Conservation (phyloP, 257 asterid genomes). For the Craterostigma plantagineum region DNA sequence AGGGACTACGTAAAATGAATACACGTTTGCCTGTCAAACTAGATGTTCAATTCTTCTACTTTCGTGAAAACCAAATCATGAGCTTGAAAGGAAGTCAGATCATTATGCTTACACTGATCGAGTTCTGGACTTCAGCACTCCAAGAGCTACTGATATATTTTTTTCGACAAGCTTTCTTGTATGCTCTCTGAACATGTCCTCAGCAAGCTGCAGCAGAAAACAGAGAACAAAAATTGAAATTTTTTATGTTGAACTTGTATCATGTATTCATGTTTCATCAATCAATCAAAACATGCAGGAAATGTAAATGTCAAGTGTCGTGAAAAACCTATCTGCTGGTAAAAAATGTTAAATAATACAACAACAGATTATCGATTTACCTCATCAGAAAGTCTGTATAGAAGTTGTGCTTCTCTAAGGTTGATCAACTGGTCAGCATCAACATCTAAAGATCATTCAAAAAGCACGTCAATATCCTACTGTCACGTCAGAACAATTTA, state of each 20-base stretch:
- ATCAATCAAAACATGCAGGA: too few species aligned
- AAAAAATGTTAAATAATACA: too few species aligned
- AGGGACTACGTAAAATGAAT: too few species aligned
- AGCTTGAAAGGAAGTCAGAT: constrained; percentile 1
- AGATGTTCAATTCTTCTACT: too few species aligned
- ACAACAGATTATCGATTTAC: constrained; percentile 6
- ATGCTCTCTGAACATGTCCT: constrained; percentile 78
- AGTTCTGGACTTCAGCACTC: constrained; percentile 58
- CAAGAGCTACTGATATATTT: constrained; percentile 54
- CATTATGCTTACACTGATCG: constrained; percentile 30
- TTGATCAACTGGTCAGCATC: constrained; percentile 49
- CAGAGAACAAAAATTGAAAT: constrained; percentile 7
- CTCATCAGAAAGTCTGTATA: constrained; percentile 71
- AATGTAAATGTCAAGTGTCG: not conserved
- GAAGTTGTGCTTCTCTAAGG: constrained; percentile 80
- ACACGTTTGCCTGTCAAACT: too few species aligned
- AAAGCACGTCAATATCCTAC: constrained; percentile 10
- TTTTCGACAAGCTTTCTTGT: constrained; percentile 74
- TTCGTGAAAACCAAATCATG: not conserved
- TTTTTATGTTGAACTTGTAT: not conserved
- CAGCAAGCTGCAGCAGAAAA: constrained; percentile 54
- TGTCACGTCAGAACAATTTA: not conserved
- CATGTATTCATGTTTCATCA: not conserved
- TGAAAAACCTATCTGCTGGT: too few species aligned
- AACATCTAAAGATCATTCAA: constrained; percentile 33